A percentile compares a stretch with the other conserved stretches of the same genome.
Evolutionary conservation across 1,284 basidiomycete genomes (phyloP).

Genomic region (Laetiporus sulphureus): DNA sequence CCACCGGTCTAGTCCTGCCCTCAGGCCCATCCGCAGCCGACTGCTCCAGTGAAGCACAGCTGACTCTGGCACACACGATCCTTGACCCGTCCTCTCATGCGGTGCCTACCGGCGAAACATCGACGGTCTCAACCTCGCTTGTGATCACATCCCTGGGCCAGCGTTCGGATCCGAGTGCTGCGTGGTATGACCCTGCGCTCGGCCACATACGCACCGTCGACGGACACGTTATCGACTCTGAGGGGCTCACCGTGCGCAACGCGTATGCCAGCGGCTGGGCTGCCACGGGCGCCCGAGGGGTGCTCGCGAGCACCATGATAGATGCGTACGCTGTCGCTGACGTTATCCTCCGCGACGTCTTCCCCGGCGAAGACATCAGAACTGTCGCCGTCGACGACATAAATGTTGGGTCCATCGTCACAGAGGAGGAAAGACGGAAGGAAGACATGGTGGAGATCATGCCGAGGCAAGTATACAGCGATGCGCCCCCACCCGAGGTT

Average conservation of each 20-base stretch:
- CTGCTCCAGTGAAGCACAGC: slow-evolving; percentile 22
- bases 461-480: slow-evolving; percentile 42
- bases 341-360: slow-evolving; percentile 54
- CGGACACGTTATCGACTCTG: slow-evolving; percentile 45
- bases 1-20: slow-evolving; percentile 41
- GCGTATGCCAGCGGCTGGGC: slow-evolving; percentile 96
- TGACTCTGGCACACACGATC: slow-evolving; percentile 55
- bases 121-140: slow-evolving; percentile 59
- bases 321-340: slow-evolving; percentile 83
- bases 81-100: slow-evolving; percentile 51
- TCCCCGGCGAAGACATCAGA: slow-evolving; percentile 16
- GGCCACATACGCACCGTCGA: slow-evolving; percentile 47
- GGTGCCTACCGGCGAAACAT: slow-evolving; percentile 52
- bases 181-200: slow-evolving; percentile 47
- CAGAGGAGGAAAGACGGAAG: slow-evolving; percentile 8
- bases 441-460: slow-evolving; percentile 26
- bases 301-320: slow-evolving; percentile 92
- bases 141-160: slow-evolving; percentile 91
- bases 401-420: slow-evolving; percentile 7
- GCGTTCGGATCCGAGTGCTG: slow-evolving; percentile 53
- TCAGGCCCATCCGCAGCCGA: slow-evolving; percentile 7
- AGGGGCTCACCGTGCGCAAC: slow-evolving; percentile 42
- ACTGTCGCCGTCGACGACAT: slow-evolving; percentile 11
- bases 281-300: slow-evolving; percentile 86
- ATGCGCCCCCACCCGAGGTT: slow-evolving; percentile 44